Percentiles rank a stretch among this genome's conserved stretches.
phyloP scores from a whole-genome alignment of 2,329 filamentous ascomycete genomes.

The Botrytis medusae region DNA sequence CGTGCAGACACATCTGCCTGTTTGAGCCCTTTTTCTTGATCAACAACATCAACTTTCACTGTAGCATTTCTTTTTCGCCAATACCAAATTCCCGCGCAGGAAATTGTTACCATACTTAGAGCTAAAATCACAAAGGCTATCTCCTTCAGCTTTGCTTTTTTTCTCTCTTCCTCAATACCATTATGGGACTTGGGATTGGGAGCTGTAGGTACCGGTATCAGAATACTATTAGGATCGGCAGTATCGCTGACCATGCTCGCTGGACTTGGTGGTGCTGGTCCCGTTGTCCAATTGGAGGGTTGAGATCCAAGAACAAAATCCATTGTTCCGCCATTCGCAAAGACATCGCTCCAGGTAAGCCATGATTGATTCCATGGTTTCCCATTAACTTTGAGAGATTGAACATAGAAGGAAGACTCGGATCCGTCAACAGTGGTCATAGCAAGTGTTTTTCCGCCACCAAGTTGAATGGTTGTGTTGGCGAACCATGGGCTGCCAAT shows the following conservation, averaged over 20 bases:
- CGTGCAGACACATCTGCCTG: background rate
- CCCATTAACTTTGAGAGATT: constrained; percentile 66
- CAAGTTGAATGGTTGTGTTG: constrained; percentile 59
- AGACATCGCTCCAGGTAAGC: constrained; percentile 66
- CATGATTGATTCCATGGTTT: constrained; percentile 61
- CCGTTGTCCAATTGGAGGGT: constrained; percentile 57
- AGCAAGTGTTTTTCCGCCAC: constrained; percentile 54
- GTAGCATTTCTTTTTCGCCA: constrained; percentile 9
- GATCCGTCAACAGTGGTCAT: constrained; percentile 50
- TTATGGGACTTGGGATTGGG: background rate
- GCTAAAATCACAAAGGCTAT: constrained; percentile 3
- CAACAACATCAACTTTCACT: background rate
- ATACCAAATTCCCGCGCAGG: constrained; percentile 2
- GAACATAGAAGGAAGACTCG: constrained; percentile 57
- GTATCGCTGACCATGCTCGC: constrained; percentile 39
- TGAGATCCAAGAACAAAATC: constrained; percentile 62
- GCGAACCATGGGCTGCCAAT: constrained; percentile 64
- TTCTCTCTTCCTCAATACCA: background rate
- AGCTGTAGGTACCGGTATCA: constrained; percentile 15
- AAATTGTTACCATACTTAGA: background rate
- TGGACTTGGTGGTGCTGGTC: constrained; percentile 60
- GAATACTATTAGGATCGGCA: constrained; percentile 13
- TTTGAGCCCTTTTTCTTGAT: constrained; percentile 4
- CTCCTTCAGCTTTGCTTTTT: background rate
- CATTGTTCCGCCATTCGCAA: constrained; percentile 60